Evolutionary conservation across 2,329 filamentous ascomycete species (phyloP).

Genomic region (Colletotrichum musae): DNA sequence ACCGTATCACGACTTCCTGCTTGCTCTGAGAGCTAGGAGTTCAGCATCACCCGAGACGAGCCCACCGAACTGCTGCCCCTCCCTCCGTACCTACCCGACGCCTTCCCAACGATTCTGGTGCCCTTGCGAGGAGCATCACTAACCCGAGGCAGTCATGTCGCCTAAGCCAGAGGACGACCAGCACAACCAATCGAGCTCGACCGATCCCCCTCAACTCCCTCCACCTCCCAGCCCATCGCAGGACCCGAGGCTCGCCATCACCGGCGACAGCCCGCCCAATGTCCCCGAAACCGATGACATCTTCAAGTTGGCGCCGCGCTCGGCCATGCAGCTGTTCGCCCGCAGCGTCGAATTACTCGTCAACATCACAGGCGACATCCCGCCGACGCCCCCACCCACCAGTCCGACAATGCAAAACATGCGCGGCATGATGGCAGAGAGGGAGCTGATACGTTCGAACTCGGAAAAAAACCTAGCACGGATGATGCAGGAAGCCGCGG

Average conservation of each 20-base stretch:
- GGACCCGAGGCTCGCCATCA: slow-evolving; percentile 51
- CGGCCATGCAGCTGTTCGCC: slow-evolving; percentile 85
- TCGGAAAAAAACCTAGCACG: slow-evolving; percentile 68
- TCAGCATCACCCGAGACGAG: slow-evolving; percentile 11
- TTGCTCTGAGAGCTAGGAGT: slow-evolving; percentile 9
- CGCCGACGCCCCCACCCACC: slow-evolving; percentile 81
- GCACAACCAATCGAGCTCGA: slow-evolving; percentile 24
- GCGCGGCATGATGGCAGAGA: slow-evolving; percentile 74
- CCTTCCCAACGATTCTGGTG: slow-evolving; percentile 10
- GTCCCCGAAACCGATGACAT: slow-evolving; percentile 71
- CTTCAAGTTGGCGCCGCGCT: slow-evolving; percentile 78
- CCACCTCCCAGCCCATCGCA: slow-evolving; percentile 60
- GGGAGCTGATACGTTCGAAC: slow-evolving; percentile 71
- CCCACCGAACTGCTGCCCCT: slow-evolving; percentile 1
- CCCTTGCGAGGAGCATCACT: slow-evolving; percentile 12
- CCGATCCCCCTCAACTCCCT: slow-evolving; percentile 53
- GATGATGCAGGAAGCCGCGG: slow-evolving; percentile 58
- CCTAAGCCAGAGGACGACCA: slow-evolving; percentile 26
- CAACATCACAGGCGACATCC: slow-evolving; percentile 81
- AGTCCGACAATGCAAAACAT: slow-evolving; percentile 75
- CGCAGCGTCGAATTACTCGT: slow-evolving; percentile 80
- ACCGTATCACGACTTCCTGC: not conserved
- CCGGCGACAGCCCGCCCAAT: slow-evolving; percentile 45
- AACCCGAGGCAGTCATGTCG: slow-evolving; percentile 16
- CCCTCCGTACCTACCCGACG: not conserved